A percentile compares a stretch with the other conserved stretches of the same genome.
Conservation (phyloP, 2,329 filamentous ascomycete species). For the Xylariaceae sp. region DNA sequence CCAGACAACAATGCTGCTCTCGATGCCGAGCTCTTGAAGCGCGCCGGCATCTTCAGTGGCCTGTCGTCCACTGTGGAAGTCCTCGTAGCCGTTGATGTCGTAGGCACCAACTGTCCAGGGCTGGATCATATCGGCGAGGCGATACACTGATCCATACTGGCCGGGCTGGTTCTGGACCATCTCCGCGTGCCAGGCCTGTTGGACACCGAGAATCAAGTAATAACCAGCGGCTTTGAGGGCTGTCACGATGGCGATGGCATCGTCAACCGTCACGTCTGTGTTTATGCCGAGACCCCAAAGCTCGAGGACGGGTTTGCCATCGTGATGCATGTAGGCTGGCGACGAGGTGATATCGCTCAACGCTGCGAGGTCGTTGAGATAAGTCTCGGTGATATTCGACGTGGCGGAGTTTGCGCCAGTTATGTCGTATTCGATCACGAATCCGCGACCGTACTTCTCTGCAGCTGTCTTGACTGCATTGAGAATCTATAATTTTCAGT, state of each 20-base stretch:
- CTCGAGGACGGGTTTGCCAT: conserved; percentile 27
- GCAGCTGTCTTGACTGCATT: conserved; percentile 22
- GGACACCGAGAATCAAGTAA: conserved; percentile 27
- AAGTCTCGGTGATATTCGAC: conserved; percentile 23
- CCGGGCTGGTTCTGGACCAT: conserved; percentile 22
- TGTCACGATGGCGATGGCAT: conserved; percentile 24
- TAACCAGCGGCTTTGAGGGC: conserved; percentile 25
- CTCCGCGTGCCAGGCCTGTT: conserved; percentile 28
- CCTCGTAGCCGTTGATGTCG: conserved; percentile 20
- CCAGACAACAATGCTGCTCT: conserved; percentile 28
- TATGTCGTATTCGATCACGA: conserved; percentile 27
- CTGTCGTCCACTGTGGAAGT: conserved; percentile 24
- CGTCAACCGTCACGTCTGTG: conserved; percentile 20
- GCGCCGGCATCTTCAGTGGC: conserved; percentile 22
- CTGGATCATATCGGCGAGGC: conserved; percentile 27
- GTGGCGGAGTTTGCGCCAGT: conserved; percentile 21
- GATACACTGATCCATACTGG: conserved; percentile 23
- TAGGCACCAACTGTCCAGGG: conserved; percentile 29
- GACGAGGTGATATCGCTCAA: conserved; percentile 23
- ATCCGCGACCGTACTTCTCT: conserved; percentile 27
- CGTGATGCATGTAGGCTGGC: conserved; percentile 26
- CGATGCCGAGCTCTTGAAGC: conserved; percentile 22
- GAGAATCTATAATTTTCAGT: conserved; percentile 15
- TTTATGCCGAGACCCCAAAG: conserved; percentile 28
- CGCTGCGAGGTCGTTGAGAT: conserved; percentile 22